phyloP scores from a whole-genome alignment of 805 yeast species.

The Torulaspora microellipsoides region DNA sequence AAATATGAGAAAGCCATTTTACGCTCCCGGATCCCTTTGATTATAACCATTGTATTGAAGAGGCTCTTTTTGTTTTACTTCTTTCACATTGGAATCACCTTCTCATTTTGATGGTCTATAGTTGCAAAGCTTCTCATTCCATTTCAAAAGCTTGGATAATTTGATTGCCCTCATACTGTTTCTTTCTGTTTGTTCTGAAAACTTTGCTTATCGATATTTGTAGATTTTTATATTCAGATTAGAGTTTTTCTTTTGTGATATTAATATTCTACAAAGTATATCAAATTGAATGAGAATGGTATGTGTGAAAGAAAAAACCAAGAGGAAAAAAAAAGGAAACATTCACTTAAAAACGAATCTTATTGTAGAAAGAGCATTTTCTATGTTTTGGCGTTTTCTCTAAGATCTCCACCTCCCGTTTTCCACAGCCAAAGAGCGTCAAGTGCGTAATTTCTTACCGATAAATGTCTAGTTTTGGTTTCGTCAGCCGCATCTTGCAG shows the following conservation, averaged over 20 bases:
- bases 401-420: conserved; percentile 41
- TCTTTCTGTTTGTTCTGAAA: too few species aligned
- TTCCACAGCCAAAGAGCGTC: conserved; percentile 93
- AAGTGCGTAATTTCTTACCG: conserved; percentile 76
- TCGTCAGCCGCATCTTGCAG: conserved; percentile 69
- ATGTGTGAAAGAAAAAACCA: conserved; percentile 1
- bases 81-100: conserved; percentile 7
- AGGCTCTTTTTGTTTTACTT: too few species aligned
- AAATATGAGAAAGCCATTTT: too few species aligned
- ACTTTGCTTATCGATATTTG: too few species aligned
- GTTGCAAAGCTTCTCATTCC: not conserved
- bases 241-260: conserved; percentile 9
- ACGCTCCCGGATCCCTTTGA: too few species aligned
- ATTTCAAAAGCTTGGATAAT: not conserved
- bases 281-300: too few species aligned
- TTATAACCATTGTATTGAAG: too few species aligned
- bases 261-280: too few species aligned
- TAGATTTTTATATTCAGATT: not conserved
- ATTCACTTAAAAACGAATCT: conserved; percentile 1
- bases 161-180: too few species aligned
- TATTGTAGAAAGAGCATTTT: not conserved
- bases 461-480: conserved; percentile 53
- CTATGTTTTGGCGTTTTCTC: conserved; percentile 11
- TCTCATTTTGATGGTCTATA: not conserved
- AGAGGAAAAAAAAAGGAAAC: conserved; percentile 10